Evolutionary conservation across 2,329 filamentous ascomycete species (phyloP).

Genomic region (Xylaria sp.): DNA sequence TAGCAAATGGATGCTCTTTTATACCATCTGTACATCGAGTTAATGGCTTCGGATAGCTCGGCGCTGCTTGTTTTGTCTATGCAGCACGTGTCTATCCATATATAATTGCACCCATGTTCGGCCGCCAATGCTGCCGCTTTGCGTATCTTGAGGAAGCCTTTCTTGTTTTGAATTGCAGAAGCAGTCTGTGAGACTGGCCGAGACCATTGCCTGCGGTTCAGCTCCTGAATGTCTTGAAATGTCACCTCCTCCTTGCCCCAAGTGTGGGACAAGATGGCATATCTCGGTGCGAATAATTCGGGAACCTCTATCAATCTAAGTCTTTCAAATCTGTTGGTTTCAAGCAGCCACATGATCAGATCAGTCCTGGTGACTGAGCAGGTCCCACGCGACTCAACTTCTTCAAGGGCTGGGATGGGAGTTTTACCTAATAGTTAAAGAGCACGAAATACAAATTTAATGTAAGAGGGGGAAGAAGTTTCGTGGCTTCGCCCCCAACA

Average conservation of each 20-base stretch:
- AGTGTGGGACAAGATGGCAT: conserved; percentile 25
- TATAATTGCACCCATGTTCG: conserved; percentile 9
- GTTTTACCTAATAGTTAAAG: too few relatives aligned
- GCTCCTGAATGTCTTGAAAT: conserved; percentile 17
- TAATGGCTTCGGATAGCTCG: conserved; percentile 25
- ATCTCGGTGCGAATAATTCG: conserved; percentile 7
- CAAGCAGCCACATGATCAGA: conserved; percentile 15
- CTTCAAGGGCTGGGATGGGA: too few relatives aligned
- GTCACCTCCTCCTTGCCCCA: conserved; percentile 22
- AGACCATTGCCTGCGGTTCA: conserved; percentile 8
- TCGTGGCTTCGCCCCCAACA: too few relatives aligned
- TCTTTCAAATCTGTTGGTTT: neutral
- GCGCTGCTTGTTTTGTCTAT: conserved; percentile 27
- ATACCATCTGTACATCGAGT: conserved; percentile 25
- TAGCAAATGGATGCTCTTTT: conserved; percentile 17
- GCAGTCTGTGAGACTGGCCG: conserved; percentile 6
- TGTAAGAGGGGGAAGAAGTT: too few relatives aligned
- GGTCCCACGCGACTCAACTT: neutral
- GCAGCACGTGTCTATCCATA: conserved; percentile 27
- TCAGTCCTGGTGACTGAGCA: neutral
- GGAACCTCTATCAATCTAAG: conserved; percentile 12
- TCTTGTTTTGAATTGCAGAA: conserved; percentile 14
- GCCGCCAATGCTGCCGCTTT: conserved; percentile 16
- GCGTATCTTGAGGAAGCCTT: conserved; percentile 23
- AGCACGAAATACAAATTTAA: too few relatives aligned